Base-by-base conservation (phyloP, 495 filamentous ascomycete species). In the Emericellopsis terricola region DNA sequence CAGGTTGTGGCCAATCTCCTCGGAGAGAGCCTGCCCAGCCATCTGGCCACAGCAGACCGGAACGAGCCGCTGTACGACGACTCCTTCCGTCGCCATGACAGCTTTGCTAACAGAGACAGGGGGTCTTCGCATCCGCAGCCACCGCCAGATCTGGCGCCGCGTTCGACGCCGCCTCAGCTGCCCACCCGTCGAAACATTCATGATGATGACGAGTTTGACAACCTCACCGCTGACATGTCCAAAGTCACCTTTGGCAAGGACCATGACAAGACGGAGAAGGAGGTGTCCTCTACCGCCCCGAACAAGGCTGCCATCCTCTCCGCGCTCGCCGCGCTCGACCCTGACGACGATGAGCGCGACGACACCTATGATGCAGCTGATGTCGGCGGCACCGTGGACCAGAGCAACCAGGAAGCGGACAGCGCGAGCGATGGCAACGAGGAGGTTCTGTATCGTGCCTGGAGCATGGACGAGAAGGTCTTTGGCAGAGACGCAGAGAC, bases 341-440 rank as follows among this genome's bases (percentile, higher is more conserved):
- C 75, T 0, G 89, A 94, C 43, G 87, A 94, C 47, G 89, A 97
- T 55, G 89, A 97, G 57, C 76, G 84, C 21, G 89, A 97, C 55
- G 89, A 97, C 48, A 96, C 89, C 2, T 97, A 97, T 53, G 89
- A 97, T 44, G 66, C 73, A 7, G 79, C 69, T 27, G 89, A 96
- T 43, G 84, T 94, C 4, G 89, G 89, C 36, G 82, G 86, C 8
- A 80, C 81, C 3, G 71, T 94, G 8, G 80, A 91, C 21, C 44
- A 64, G 19, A 51, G 40, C 5, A 52, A 57, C 8, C 42, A 46
- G 3, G 55, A 60, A 5, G 50, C 53, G 1, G 52, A 56, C 20
- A 61, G 54, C 38, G 32, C 41, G 9, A 49, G 50, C 28, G 65
- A 72, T 8, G 52, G 41, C 30, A 50, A 40, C 19, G 68, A 74